Base-by-base conservation (phyloP, 345 rosid genomes). In the Rhodamnia rubescens region DNA sequence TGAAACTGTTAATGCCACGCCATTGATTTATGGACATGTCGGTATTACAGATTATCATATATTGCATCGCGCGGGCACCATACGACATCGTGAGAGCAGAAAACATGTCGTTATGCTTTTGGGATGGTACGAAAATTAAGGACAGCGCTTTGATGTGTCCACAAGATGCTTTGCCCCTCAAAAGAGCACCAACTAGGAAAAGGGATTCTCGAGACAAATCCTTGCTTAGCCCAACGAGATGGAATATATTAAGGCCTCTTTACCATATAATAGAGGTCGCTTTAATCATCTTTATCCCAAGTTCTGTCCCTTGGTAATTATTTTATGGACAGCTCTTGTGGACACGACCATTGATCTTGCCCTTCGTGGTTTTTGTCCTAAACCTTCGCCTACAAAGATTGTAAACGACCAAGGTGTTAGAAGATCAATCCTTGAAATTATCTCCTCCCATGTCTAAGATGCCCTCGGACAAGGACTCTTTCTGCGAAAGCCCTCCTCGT, bases 1-100 rank as follows among this genome's bases (percentile, higher is more conserved):
- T 1, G 47, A 69, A 69, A 69, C 0, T 6, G 22, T 40, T 69
- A 36, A 0, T 4, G 7, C 20, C 0, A 2, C 18, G 47, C 47
- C 80, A 18, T 69, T 32, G 47, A 69, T 36, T 36, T 69, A 69
- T 69, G 80, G 26, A 18, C 26, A 20, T 32, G 12, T 69, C 8
- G 3, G 20, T 8, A 16, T 7, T 8, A 8, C 0, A 21, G 16
- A 69, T 18, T 69, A 9, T 69, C 36, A 16, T 2, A 69, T 8
- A 16, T 32, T 3, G 24, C 32, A 32, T 18, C 22, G 24, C 6
- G 1, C 8, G 2, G 40, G 47, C 9, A 69, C 47, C 13, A 20
- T 69, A 69, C 21, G 21, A 4, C 18, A 36, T 16, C 40, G 47
- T 4, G 78, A 69, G 18, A 24, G 16, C 3, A 1, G 24, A 8